Evolutionary conservation across 2,329 filamentous ascomycete species (phyloP).

Genomic region (Nigrospora oryzae): DNA sequence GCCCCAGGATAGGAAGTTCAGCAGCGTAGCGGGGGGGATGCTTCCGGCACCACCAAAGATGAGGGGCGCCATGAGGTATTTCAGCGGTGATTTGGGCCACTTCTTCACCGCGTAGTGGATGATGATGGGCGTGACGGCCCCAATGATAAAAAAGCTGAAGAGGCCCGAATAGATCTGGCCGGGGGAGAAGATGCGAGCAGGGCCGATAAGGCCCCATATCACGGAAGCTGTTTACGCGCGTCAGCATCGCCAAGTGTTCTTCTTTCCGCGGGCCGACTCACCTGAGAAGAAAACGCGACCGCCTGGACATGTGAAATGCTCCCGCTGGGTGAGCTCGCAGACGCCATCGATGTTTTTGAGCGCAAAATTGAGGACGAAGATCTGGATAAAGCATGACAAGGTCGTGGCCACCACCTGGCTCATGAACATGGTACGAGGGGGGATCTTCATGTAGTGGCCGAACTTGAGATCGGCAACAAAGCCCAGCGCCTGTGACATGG

Average conservation of each 20-base stretch:
- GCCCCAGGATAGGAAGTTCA: conserved; percentile 70
- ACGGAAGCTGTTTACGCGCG: conserved; percentile 38
- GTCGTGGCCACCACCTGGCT: conserved; percentile 58
- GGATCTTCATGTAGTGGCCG: conserved; percentile 64
- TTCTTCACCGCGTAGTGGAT: conserved; percentile 41
- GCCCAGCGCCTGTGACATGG: conserved; percentile 55
- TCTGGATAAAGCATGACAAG: conserved; percentile 58
- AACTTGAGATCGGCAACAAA: conserved; percentile 62
- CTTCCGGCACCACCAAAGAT: conserved; percentile 51
- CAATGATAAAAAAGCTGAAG: conserved; percentile 50
- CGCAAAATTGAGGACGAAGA: conserved; percentile 54
- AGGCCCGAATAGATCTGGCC: conserved; percentile 54
- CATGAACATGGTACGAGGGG: conserved; percentile 51
- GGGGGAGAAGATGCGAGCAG: conserved; percentile 53
- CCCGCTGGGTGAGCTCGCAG: conserved; percentile 47
- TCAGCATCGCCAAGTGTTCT: neutral
- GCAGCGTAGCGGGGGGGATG: conserved; percentile 60
- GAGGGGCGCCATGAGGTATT: conserved; percentile 51
- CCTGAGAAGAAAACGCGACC: conserved; percentile 56
- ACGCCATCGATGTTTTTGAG: conserved; percentile 54
- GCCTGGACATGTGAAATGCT: conserved; percentile 56
- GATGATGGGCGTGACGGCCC: conserved; percentile 41
- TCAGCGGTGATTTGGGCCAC: conserved; percentile 40
- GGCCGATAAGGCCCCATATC: conserved; percentile 61
- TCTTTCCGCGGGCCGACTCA: conserved; percentile 16